phyloP scores from a whole-genome alignment of 2,329 filamentous ascomycete species.

The Xylaria sp. region DNA sequence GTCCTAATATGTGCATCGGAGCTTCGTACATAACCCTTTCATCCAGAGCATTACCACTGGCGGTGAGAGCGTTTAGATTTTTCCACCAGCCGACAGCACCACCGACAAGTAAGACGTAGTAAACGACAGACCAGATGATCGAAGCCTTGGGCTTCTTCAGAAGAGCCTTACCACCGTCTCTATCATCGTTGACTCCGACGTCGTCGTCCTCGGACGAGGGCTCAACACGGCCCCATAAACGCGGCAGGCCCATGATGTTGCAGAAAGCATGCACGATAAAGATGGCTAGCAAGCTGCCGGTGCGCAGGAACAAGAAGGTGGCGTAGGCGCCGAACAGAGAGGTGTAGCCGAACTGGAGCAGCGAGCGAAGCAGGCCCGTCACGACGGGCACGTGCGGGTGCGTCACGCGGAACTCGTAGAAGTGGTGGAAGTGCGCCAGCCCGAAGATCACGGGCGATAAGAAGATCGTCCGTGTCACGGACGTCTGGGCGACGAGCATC shows the following conservation, averaged over 20 bases:
- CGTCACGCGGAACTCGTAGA: constrained; percentile 90
- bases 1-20: neutral
- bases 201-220: constrained; percentile 48
- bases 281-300: constrained; percentile 80
- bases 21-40: neutral
- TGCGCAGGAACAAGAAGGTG: constrained; percentile 87
- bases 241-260: constrained; percentile 89
- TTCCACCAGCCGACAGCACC: constrained; percentile 79
- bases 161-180: constrained; percentile 36
- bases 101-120: constrained; percentile 79
- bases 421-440: constrained; percentile 92
- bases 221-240: constrained; percentile 82
- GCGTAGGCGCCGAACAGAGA: constrained; percentile 94
- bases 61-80: constrained; percentile 77
- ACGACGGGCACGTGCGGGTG: constrained; percentile 74
- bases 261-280: constrained; percentile 87
- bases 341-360: constrained; percentile 90
- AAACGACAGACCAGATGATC: constrained; percentile 75
- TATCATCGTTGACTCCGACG: constrained; percentile 36
- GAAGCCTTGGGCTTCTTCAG: constrained; percentile 47
- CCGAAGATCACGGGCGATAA: constrained; percentile 90
- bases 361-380: constrained; percentile 73
- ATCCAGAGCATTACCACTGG: constrained; percentile 63
- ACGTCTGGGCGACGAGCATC: constrained; percentile 75
- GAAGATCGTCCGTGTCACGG: constrained; percentile 72